Conservation (phyloP, 1,284 basidiomycete species). For the Hypsizygus ulmarius region DNA sequence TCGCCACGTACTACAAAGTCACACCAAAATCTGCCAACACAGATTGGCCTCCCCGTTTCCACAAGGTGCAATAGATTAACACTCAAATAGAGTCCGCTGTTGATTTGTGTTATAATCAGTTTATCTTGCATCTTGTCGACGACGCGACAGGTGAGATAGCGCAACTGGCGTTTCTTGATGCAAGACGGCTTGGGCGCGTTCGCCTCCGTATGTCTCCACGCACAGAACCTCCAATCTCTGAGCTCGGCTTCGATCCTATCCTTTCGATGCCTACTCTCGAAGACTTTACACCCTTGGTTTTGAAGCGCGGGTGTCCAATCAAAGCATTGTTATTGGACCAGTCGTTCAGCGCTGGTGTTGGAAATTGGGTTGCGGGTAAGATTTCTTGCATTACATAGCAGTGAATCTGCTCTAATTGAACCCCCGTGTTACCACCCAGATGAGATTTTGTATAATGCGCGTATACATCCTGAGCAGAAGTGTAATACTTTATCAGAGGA, state of each 20-base stretch:
- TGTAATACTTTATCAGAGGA: conserved; percentile 53
- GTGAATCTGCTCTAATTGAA: neutral
- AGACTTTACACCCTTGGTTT: conserved; percentile 51
- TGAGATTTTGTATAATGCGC: conserved; percentile 78
- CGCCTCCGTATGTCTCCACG: conserved; percentile 60
- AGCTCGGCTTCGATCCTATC: conserved; percentile 78
- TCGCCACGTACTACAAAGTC: conserved; percentile 63
- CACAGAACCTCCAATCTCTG: conserved; percentile 65
- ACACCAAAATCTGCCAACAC: conserved; percentile 45
- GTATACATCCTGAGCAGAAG: conserved; percentile 74
- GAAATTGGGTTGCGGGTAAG: conserved; percentile 81
- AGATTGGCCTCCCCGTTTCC: conserved; percentile 78
- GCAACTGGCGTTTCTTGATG: conserved; percentile 65
- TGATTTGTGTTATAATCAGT: conserved; percentile 38
- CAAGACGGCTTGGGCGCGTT: conserved; percentile 72
- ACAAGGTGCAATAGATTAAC: conserved; percentile 48
- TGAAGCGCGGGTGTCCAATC: conserved; percentile 66
- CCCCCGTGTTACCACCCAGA: conserved; percentile 37
- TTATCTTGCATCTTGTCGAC: conserved; percentile 55
- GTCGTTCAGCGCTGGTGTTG: conserved; percentile 77
- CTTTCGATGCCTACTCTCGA: conserved; percentile 66
- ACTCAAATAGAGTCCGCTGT: neutral
- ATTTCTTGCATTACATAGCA: too few relatives aligned
- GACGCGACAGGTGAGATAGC: conserved; percentile 27
- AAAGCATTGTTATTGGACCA: conserved; percentile 83